Base-by-base conservation (phyloP, 768 basidiomycete genomes). In the Tricholoma hemisulphureum region DNA sequence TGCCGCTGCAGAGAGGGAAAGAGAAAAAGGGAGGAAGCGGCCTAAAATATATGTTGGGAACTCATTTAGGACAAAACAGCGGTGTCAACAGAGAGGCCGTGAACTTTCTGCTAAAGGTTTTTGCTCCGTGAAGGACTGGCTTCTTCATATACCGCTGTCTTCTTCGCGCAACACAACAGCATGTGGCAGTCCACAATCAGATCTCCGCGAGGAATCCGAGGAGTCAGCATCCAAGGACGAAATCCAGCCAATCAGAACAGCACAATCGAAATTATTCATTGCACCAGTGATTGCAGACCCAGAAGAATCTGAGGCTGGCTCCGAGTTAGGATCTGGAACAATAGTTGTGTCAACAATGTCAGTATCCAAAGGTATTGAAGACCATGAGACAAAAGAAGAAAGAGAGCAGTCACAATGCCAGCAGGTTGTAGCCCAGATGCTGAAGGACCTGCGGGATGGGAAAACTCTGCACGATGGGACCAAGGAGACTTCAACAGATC, bases 11-110 rank as follows among this genome's bases (percentile, higher is more conserved):
- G 41, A 49, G 48, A 20, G 28, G 8, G n/a, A n/a, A n/a, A n/a
- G n/a, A n/a, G n/a, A n/a, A n/a, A n/a, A n/a, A n/a, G n/a, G n/a
- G n/a, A n/a, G n/a, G n/a, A n/a, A n/a, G n/a, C n/a, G n/a, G n/a
- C n/a, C n/a, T n/a, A n/a, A n/a, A n/a, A 49, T 52, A 18, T 62
- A 62, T 46, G 57, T 55, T 39, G 58, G 58, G 28, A 59, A 62
- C 32, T 59, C 58, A 31, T 29, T 18, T 37, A 51, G 55, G 6
- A 62, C 55, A 35, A 53, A 50, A 14, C 23, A 37, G 23, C 41
- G 32, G n/a, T 28, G 60, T 55, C 39, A 63, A 9, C 56, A 53
- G 41, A 60, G 57, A 23, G 26, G 37, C 16, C 26, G 14, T n/a
- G 28, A 56, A 39, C 55, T 59, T 16, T 26, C 50, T 23, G 53